Evolutionary conservation across 225 moss, liverwort and hornwort species (phyloP).

Genomic region (Bryum argenteum): DNA sequence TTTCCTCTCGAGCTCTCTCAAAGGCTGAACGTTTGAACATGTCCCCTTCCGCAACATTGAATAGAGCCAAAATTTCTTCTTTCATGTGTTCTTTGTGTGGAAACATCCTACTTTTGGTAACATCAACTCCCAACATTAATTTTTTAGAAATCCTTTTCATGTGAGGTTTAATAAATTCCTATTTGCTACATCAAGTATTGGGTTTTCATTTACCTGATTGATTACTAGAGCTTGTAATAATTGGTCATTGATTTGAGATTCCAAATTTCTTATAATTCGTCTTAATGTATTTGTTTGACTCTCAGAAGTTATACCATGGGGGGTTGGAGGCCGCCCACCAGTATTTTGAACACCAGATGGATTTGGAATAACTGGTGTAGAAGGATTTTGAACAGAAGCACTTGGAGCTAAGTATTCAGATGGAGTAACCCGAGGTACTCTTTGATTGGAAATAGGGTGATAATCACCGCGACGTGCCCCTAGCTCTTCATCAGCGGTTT

Average conservation of each 20-base stretch:
- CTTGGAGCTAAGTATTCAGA: not conserved
- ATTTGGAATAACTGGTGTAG: too few relatives aligned
- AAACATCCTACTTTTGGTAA: not conserved
- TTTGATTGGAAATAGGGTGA: too few relatives aligned
- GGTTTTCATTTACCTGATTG: not conserved
- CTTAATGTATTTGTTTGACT: too few relatives aligned
- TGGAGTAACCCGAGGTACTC: too few relatives aligned
- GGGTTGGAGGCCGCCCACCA: too few relatives aligned
- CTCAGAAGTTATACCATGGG: too few relatives aligned
- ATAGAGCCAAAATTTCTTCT: not conserved
- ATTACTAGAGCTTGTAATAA: not conserved
- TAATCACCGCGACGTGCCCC: rapidly evolving
- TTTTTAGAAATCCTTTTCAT: not conserved
- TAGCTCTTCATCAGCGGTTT: not conserved
- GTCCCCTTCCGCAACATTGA: not conserved
- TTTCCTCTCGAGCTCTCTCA: not conserved
- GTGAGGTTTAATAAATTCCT: not conserved
- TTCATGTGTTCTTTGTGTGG: not conserved
- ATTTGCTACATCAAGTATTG: not conserved
- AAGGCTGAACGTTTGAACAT: not conserved
- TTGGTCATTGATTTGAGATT: not conserved
- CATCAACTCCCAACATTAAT: not conserved
- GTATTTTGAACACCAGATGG: too few relatives aligned
- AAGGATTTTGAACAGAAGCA: too few relatives aligned
- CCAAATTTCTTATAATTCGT: not conserved